These are phyloP conservation scores for Barnettozyma botsteinii DNA, from an alignment of 805 yeast genomes.

Conservation along the genomic window DNA sequence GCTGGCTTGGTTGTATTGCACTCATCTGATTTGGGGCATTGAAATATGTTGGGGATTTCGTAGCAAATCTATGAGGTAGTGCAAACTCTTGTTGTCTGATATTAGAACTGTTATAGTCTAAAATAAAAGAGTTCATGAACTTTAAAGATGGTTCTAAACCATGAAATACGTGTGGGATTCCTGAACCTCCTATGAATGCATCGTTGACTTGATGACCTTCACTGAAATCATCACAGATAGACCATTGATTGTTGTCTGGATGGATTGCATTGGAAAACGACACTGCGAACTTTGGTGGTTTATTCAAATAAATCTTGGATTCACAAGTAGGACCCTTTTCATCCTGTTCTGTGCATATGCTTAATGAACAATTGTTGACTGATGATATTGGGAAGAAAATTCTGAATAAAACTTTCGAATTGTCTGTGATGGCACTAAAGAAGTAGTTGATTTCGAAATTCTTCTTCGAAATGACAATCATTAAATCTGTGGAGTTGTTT, in stretches of 20 bases:
- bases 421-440: slow-evolving; percentile 64
- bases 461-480: slow-evolving; percentile 64
- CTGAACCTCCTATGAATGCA: slow-evolving; percentile 57
- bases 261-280: slow-evolving; percentile 53
- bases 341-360: slow-evolving; percentile 36
- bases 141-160: slow-evolving; percentile 49
- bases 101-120: slow-evolving; percentile 37
- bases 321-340: slow-evolving; percentile 33
- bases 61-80: slow-evolving; percentile 18
- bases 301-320: slow-evolving; percentile 42
- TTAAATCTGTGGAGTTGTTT: slow-evolving; percentile 59
- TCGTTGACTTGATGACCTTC: slow-evolving; percentile 76
- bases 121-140: slow-evolving; percentile 48
- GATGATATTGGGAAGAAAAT: slow-evolving; percentile 63
- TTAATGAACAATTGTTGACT: slow-evolving; percentile 53
- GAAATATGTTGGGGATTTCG: slow-evolving; percentile 18
- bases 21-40: not conserved
- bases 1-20: not conserved
- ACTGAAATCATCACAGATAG: slow-evolving; percentile 77
- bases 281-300: slow-evolving; percentile 75
- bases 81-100: slow-evolving; percentile 23
- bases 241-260: slow-evolving; percentile 60
- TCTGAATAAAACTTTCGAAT: slow-evolving; percentile 60
- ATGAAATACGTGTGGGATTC: slow-evolving; percentile 62
- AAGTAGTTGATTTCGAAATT: slow-evolving; percentile 72